Evolutionary conservation across 345 rosid species (phyloP).

Genomic region (Salix brachista): DNA sequence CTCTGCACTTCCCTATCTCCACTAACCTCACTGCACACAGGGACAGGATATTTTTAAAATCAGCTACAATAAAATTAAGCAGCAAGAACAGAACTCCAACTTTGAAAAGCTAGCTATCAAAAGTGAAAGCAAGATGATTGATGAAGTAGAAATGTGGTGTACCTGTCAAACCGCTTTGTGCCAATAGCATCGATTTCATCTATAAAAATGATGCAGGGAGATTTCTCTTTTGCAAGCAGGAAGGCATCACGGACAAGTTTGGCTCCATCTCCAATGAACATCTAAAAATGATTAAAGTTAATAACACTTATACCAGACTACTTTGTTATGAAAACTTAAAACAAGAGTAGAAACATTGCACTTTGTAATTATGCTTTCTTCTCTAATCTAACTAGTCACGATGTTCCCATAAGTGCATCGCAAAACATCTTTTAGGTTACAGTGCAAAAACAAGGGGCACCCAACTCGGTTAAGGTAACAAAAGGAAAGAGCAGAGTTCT

Average conservation of each 20-base stretch:
- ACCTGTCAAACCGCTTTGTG: conserved; percentile 98
- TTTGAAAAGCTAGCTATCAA: background rate
- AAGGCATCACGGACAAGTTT: conserved; percentile 99
- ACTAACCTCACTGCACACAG: conserved; percentile 85
- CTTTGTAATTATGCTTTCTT: background rate
- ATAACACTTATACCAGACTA: background rate
- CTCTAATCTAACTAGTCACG: background rate
- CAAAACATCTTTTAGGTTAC: no score
- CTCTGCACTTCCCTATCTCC: conserved; percentile 99
- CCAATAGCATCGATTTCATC: conserved; percentile 99
- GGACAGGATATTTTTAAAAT: background rate
- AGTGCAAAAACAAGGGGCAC: no score
- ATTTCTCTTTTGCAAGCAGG: conserved; percentile 97
- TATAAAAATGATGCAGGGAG: conserved; percentile 97
- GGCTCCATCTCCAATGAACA: conserved; percentile 99
- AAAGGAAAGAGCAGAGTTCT: no score
- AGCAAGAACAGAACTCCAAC: background rate
- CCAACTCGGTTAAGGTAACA: background rate
- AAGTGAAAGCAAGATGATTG: background rate
- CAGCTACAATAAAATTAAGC: background rate
- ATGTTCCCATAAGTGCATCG: no score
- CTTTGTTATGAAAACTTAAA: background rate
- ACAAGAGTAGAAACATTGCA: background rate
- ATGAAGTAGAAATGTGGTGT: background rate
- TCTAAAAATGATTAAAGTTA: conserved; percentile 37